Base-by-base conservation (phyloP, 2,329 filamentous ascomycete genomes). In the Penicillium sp. region DNA sequence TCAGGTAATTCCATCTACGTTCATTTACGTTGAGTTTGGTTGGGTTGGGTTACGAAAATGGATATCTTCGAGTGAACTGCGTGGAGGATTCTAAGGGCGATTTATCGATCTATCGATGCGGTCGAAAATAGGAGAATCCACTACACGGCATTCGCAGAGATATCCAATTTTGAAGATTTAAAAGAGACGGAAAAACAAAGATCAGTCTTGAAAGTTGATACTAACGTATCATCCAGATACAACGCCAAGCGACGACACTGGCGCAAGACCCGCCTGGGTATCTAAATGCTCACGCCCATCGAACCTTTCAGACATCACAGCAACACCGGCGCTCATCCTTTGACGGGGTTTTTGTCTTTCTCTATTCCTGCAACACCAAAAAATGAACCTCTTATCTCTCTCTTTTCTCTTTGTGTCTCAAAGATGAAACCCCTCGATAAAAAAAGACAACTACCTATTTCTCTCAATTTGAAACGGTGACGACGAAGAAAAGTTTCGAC, bases 231-330 rank as follows among this genome's bases (percentile, higher is more conserved):
- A 21, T n/a, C 28, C 77, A 99, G 94, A 83, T 99, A 99, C 88
- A 99, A 99, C 85, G 92, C 94, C 74, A 99, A 99, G 90, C 85
- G 94, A 81, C 90, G 94, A 83, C 94, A 99, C 80, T 99, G 94
- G 94, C 91, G 94, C 84, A 99, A 99, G 93, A 97, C 94, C 77
- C 89, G 91, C 78, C 91, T 99, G 82, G 91, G 91, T 77, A 95
- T 99, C 84, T 99, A 94, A 84, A 85, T 35, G 28, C 80, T 65
- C 59, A 14, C 14, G 35, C 7, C 21, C 46, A 28, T 11, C 28
- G 8, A 18, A 33, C 23, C 45, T 43, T 43, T 47, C 46, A 26
- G 45, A 55, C 48, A 55, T 55, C 52, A 35, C 52, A 55, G 43
- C 46, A 47, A 30, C 45, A 33, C 48, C 52, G 43, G 52, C 46